Base-by-base conservation (phyloP, 2,329 filamentous ascomycete genomes). In the Trichoderma atroviride region DNA sequence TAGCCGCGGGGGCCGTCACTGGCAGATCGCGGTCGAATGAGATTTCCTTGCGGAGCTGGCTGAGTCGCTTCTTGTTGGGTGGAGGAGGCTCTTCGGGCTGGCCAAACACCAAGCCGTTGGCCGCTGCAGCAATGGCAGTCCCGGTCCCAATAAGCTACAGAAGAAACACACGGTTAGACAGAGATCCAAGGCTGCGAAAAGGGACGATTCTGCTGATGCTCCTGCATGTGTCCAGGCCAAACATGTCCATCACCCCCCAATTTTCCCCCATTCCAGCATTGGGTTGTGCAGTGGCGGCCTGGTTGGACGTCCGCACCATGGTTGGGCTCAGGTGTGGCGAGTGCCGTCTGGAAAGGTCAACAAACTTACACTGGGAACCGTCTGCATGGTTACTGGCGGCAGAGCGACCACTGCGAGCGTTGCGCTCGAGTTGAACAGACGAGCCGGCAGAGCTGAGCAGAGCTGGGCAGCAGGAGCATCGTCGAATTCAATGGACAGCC, bases 81-180 rank as follows among this genome's bases (percentile, higher is more conserved):
- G 80, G 31, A 22, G 55, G 22, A 59, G 55, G 31, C 73, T 86
- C 84, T 73, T 79, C 76, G 56, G 84, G 80, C 77, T 88, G 85
- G 73, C 85, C 87, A 78, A 89, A 88, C 73, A 86, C 85, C 71
- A 89, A 80, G 74, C 87, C 87, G 74, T 82, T 84, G 78, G 86
- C 83, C 74, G 87, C 87, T 75, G 86, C 86, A 79, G 87, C 87
- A 77, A 88, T 84, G 73, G 86, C 86, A 79, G 86, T 87, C 78
- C 87, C 86, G 74, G 87, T 85, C 79, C 86, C 87, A 79, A 88
- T 85, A 75, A 89, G 86, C 87, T 89, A 75, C 60, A 65, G 1
- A 43, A 61, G 70, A 70, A 71, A 72, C 68, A 75, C 27, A 59
- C 2, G n/a, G 55, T 67, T 52, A 67, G 64, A 67, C 16, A 37